A percentile compares a stretch with the other conserved stretches of the same genome.
These are phyloP conservation scores for Leucogyrophana mollusca DNA, from an alignment of 768 basidiomycete species.

Conservation along the genomic window DNA sequence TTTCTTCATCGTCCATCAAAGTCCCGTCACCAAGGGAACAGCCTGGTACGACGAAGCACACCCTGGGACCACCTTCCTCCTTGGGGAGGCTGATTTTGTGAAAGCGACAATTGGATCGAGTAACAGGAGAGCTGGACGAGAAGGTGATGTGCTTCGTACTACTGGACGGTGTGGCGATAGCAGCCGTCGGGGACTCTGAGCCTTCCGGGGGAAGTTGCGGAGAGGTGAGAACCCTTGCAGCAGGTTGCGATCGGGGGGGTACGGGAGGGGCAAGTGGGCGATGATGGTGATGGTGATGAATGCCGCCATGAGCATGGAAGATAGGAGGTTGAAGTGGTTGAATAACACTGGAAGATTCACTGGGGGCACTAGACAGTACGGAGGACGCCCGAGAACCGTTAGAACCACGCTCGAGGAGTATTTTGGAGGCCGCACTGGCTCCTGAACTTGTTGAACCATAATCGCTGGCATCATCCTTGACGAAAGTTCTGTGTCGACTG, in stretches of 20 bases:
- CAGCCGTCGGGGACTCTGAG: background rate
- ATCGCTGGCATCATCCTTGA: conserved; percentile 20
- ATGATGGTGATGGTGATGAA: conserved; percentile 27
- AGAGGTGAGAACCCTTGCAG: conserved; percentile 4
- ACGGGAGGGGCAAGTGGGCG: conserved; percentile 8
- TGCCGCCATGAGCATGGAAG: conserved; percentile 21
- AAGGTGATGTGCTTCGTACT: conserved; percentile 7
- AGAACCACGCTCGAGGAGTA: conserved; percentile 32
- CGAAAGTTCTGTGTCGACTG: too few relatives aligned
- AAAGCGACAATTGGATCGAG: conserved; percentile 69
- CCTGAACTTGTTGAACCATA: conserved; percentile 34
- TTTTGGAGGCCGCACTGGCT: conserved; percentile 35
- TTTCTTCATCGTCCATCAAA: conserved; percentile 58
- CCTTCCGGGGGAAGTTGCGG: conserved; percentile 1
- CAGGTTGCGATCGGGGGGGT: conserved; percentile 1
- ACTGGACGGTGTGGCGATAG: background rate
- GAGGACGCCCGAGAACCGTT: conserved; percentile 42
- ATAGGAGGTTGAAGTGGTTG: conserved; percentile 13
- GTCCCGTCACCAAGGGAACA: conserved; percentile 59
- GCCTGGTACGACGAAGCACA: conserved; percentile 68
- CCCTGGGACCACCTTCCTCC: conserved; percentile 49
- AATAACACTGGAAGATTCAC: conserved; percentile 17
- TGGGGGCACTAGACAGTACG: conserved; percentile 38
- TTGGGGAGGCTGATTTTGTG: conserved; percentile 64
- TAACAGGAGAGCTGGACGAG: conserved; percentile 47